Conservation (phyloP, 164 flowering plant genomes). For the Magnolia sinica region DNA sequence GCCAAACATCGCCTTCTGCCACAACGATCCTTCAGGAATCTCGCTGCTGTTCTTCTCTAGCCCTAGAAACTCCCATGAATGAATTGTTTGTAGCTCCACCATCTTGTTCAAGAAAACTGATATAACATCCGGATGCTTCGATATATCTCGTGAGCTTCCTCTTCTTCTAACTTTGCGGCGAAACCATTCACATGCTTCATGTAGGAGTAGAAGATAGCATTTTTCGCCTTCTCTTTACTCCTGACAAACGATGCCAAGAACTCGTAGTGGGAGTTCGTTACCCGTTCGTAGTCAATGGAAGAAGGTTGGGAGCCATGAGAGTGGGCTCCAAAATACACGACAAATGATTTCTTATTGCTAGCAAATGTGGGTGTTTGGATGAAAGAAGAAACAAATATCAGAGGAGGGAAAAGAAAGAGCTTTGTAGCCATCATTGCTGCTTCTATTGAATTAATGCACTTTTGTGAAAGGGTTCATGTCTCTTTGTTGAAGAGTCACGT, state of each 20-base stretch:
- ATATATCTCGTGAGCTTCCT: slow-evolving; percentile 45
- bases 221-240: slow-evolving; percentile 42
- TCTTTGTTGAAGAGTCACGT: no score
- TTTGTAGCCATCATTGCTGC: no score
- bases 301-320: no score
- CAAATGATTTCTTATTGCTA: no score
- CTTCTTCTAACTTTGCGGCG: slow-evolving; percentile 61
- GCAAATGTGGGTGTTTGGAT: no score
- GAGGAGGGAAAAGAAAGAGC: no score
- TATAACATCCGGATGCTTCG: slow-evolving; percentile 52
- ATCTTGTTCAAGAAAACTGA: slow-evolving; percentile 52
- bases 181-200: slow-evolving; percentile 58
- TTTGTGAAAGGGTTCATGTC: no score
- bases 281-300: no score
- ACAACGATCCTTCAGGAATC: slow-evolving; percentile 31
- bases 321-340: no score
- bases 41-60: slow-evolving; percentile 31
- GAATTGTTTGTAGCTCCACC: slow-evolving; percentile 57
- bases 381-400: no score
- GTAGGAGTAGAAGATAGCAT: slow-evolving; percentile 56
- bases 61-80: slow-evolving; percentile 62
- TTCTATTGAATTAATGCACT: no score
- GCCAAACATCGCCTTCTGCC: slow-evolving; percentile 64
- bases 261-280: no score
- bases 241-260: not conserved